A percentile compares a stretch with the other conserved stretches of the same genome.
These are phyloP conservation scores for Gymnopilus junonius DNA, from an alignment of 768 basidiomycete genomes.

Conservation along the genomic window DNA sequence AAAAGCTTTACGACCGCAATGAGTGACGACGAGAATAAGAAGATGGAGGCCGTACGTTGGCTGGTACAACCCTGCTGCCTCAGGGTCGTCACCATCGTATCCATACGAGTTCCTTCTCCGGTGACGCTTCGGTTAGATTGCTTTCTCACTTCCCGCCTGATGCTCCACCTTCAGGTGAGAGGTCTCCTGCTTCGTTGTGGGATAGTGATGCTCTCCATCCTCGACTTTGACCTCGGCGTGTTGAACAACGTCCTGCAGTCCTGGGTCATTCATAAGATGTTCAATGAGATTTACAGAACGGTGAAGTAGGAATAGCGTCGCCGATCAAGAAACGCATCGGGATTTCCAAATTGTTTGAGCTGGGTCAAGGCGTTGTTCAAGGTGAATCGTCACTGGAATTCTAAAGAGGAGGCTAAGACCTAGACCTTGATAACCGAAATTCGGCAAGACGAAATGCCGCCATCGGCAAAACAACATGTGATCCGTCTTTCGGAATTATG, in stretches of 20 bases:
- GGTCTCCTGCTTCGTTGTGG: not conserved
- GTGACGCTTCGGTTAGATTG: not conserved
- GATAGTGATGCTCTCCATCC: not conserved
- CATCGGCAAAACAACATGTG: too few relatives aligned
- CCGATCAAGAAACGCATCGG: not conserved
- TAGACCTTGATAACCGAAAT: too few relatives aligned
- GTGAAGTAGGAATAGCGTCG: not conserved
- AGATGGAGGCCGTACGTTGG: slow-evolving; percentile 18
- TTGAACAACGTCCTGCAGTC: slow-evolving; percentile 14
- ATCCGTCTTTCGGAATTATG: too few relatives aligned
- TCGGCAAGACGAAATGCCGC: too few relatives aligned
- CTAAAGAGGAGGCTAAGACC: too few relatives aligned
- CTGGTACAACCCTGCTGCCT: slow-evolving; percentile 28
- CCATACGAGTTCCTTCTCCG: not conserved
- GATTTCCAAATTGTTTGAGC: not conserved
- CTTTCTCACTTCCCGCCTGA: not conserved
- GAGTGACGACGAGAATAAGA: not conserved
- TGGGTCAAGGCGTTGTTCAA: not conserved
- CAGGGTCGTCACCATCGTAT: slow-evolving; percentile 39
- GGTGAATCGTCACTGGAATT: not conserved
- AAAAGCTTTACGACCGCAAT: slow-evolving; percentile 27
- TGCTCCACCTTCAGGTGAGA: not conserved
- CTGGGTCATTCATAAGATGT: slow-evolving; percentile 20
- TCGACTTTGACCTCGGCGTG: slow-evolving; percentile 4
- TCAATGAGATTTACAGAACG: not conserved